These are phyloP conservation scores for Daedaleopsis nitida DNA, from an alignment of 768 basidiomycete genomes.

Conservation along the genomic window DNA sequence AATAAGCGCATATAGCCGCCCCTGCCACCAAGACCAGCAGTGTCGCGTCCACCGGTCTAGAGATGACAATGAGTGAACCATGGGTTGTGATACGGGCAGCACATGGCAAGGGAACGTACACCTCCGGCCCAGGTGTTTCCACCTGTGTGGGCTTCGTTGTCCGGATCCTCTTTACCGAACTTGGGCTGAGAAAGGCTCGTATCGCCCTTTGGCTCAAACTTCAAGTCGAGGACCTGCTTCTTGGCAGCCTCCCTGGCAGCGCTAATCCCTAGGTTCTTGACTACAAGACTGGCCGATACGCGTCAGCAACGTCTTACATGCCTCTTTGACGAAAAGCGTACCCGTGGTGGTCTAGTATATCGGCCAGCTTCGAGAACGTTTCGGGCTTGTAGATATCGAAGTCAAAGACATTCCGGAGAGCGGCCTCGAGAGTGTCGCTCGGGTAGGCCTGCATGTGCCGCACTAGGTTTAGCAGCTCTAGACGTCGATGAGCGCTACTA, in stretches of 20 bases:
- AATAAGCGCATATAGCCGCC: constrained; percentile 68
- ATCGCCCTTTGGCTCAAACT: constrained; percentile 55
- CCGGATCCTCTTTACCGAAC: constrained; percentile 58
- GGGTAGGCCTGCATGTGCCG: constrained; percentile 66
- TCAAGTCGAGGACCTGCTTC: constrained; percentile 52
- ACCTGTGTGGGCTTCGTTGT: constrained; percentile 57
- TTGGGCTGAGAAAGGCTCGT: constrained; percentile 56
- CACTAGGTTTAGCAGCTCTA: constrained; percentile 68
- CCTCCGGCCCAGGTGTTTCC: constrained; percentile 71
- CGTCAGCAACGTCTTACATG: not conserved
- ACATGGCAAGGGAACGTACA: constrained; percentile 33
- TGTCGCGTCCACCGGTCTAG: constrained; percentile 66
- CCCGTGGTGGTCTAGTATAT: constrained; percentile 64
- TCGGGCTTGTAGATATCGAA: constrained; percentile 70
- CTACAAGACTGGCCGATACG: constrained; percentile 42
- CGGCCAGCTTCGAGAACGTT: constrained; percentile 59
- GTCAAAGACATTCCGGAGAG: constrained; percentile 67
- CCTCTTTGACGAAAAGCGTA: constrained; percentile 26
- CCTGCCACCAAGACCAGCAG: constrained; percentile 66
- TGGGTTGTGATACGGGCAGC: not conserved
- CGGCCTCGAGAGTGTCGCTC: constrained; percentile 55
- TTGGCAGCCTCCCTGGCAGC: constrained; percentile 56
- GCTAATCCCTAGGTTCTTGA: constrained; percentile 55
- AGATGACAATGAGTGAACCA: not conserved
- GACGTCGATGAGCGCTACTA: not conserved